A percentile compares a stretch with the other conserved stretches of the same genome.
Evolutionary conservation across 2,329 filamentous ascomycete genomes (phyloP).

Genomic region (Zasmidium angulare): DNA sequence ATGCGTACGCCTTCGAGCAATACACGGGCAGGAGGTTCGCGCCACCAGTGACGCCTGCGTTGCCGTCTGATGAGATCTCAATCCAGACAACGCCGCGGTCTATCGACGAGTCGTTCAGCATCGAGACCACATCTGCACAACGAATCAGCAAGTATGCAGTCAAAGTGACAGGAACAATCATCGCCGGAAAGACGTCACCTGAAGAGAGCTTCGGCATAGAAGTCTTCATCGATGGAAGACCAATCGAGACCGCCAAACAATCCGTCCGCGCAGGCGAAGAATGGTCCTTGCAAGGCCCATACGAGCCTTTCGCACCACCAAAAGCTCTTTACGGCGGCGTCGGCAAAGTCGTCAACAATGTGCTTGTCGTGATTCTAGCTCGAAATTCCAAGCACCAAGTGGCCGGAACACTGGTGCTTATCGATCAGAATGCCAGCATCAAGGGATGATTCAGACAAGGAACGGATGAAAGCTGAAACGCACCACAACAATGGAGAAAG

Average conservation of each 20-base stretch:
- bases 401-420: conserved; percentile 16
- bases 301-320: conserved; percentile 22
- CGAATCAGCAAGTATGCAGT: neutral
- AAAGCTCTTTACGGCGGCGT: conserved; percentile 30
- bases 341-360: conserved; percentile 26
- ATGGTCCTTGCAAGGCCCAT: conserved; percentile 17
- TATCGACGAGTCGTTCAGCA: neutral
- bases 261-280: neutral
- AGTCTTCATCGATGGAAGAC: conserved; percentile 16
- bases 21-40: conserved; percentile 18
- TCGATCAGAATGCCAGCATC: conserved; percentile 9
- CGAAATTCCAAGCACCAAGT: conserved; percentile 1
- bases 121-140: conserved; percentile 5
- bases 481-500: neutral
- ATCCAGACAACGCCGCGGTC: neutral
- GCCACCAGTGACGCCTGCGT: conserved; percentile 27
- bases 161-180: conserved; percentile 1
- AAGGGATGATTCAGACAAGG: conserved; percentile 6
- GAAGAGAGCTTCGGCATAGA: neutral
- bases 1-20: conserved; percentile 31
- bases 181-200: conserved; percentile 17
- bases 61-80: conserved; percentile 22
- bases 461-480: neutral
- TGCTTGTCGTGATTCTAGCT: conserved; percentile 22
- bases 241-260: neutral